Base-by-base conservation (phyloP, 1,284 basidiomycete species). In the Pseudozyma sp. region DNA sequence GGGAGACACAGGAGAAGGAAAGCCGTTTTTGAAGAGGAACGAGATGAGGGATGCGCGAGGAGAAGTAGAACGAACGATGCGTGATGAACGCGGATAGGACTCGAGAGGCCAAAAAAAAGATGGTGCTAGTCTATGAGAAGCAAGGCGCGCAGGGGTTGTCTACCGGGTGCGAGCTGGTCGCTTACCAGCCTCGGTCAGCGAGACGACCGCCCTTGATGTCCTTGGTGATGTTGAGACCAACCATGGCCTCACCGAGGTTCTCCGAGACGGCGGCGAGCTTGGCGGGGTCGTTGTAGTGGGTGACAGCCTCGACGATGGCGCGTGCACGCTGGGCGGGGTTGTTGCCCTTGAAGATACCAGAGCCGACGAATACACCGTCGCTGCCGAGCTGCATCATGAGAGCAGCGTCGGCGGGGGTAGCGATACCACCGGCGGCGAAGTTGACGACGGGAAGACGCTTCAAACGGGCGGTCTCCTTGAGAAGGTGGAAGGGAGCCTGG, bases 311-410 rank as follows among this genome's bases (percentile, higher is more conserved):
- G 42, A 99, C 96, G 78, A 99, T 97, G n/a, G 96, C 95, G 63
- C 91, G 90, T 14, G 96, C 96, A 60, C 94, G 90, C 86, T 94
- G 94, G 37, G 91, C 93, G 34, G 96, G 94, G 85, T 99, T 93
- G 57, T 92, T 92, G 53, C 95, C 96, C 69, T 72, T 66, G 61
- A 83, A 83, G 62, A 83, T 81, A 45, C 82, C 82, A 1, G 79
- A 81, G 13, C 82, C 82, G 88, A 86, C 86, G 66, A 86, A 86
- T 29, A 86, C 93, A 88, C 97, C 96, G 84, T 99, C 96, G 85
- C 94, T 95, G 51, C 96, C 95, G 40, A 99, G 89, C 85, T 98
- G 95, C 96, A 99, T 99, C 96, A 99, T 97, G 74, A 99, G 87
- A 4, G 97, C 97, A 24, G 96, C 97, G 85, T 99, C 96, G 73